These are phyloP conservation scores for Cystofilobasidium bisporidii DNA, from an alignment of 768 basidiomycete species.

Conservation along the genomic window DNA sequence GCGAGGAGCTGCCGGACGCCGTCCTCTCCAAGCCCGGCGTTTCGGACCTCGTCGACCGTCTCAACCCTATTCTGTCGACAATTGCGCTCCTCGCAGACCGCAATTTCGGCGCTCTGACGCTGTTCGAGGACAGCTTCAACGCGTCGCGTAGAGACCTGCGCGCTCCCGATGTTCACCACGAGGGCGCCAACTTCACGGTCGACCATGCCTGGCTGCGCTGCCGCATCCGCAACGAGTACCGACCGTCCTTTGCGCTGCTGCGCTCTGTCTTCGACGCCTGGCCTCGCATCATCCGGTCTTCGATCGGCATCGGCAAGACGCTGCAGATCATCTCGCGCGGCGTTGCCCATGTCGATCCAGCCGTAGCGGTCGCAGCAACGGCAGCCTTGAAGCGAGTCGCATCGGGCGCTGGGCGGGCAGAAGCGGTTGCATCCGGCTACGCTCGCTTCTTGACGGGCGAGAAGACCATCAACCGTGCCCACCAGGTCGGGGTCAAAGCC, in stretches of 20 bases:
- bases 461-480: constrained; percentile 53
- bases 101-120: constrained; percentile 61
- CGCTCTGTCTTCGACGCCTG: constrained; percentile 70
- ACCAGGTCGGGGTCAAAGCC: constrained; percentile 42
- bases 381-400: constrained; percentile 64
- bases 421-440: constrained; percentile 57
- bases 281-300: constrained; percentile 57
- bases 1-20: constrained; percentile 48
- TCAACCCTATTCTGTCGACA: constrained; percentile 49
- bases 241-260: constrained; percentile 51
- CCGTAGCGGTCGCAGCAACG: constrained; percentile 58
- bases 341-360: constrained; percentile 74
- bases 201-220: constrained; percentile 45
- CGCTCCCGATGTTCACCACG: constrained; percentile 56
- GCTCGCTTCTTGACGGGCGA: constrained; percentile 67
- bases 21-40: constrained; percentile 57
- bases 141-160: constrained; percentile 35
- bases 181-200: constrained; percentile 53
- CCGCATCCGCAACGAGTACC: neutral
- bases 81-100: constrained; percentile 56
- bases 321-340: constrained; percentile 71
- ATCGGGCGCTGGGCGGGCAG: constrained; percentile 39
- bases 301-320: constrained; percentile 50
- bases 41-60: constrained; percentile 61
- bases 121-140: constrained; percentile 57